Evolutionary conservation across 345 rosid genomes (phyloP).

Genomic region (Bruguiera gymnorhiza): DNA sequence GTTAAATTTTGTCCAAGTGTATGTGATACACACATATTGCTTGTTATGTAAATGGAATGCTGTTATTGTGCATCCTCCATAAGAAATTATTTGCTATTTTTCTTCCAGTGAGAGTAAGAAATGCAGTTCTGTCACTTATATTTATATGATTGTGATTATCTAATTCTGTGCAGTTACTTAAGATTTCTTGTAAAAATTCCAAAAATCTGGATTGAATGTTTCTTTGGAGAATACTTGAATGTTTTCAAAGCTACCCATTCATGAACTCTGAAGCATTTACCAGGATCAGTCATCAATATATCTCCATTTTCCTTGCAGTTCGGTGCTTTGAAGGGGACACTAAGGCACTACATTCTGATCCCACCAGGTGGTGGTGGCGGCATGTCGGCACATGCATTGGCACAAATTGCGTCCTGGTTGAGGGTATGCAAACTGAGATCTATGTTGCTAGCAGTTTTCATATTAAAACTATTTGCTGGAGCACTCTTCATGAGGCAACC

Average conservation of each 20-base stretch:
- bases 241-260: background rate
- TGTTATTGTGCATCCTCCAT: background rate
- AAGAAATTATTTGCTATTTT: background rate
- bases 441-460: background rate
- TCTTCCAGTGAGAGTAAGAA: background rate
- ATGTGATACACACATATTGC: background rate
- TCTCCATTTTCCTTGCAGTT: slow-evolving; percentile 46
- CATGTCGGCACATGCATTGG: slow-evolving; percentile 74
- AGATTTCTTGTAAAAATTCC: no score
- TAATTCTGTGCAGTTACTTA: background rate
- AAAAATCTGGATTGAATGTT: no score
- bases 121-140: background rate
- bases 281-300: background rate
- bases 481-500: background rate
- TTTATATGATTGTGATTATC: background rate
- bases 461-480: slow-evolving; percentile 1
- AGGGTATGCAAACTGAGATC: slow-evolving; percentile 48
- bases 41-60: background rate
- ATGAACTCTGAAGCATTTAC: no score
- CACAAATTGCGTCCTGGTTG: slow-evolving; percentile 75
- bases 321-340: slow-evolving; percentile 67
- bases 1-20: no score
- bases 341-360: slow-evolving; percentile 81
- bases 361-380: slow-evolving; percentile 95
- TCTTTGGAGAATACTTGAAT: background rate